phyloP scores from a whole-genome alignment of 768 basidiomycete genomes.

The Amanita rimosa region DNA sequence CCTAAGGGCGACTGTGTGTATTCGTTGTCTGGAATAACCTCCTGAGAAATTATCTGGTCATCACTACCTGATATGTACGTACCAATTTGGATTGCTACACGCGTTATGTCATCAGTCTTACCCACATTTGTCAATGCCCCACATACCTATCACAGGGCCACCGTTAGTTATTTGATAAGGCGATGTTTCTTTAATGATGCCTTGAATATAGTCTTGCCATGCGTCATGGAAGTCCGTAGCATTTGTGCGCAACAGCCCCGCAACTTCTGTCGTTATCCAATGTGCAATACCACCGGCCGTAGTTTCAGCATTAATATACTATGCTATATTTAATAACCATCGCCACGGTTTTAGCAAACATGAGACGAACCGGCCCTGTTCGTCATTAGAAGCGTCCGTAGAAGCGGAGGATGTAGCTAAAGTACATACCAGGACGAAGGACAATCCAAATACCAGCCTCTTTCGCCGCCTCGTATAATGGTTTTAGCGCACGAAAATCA shows the following conservation, averaged over 20 bases:
- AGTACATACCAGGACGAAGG: slow-evolving; percentile 54
- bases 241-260: slow-evolving; percentile 62
- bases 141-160: slow-evolving; percentile 64
- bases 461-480: slow-evolving; percentile 65
- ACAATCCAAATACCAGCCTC: slow-evolving; percentile 70
- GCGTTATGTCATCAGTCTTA: neutral
- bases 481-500: slow-evolving; percentile 56
- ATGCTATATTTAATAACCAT: neutral
- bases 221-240: slow-evolving; percentile 57
- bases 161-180: slow-evolving; percentile 62
- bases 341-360: neutral
- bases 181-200: slow-evolving; percentile 45
- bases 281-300: slow-evolving; percentile 63
- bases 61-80: neutral
- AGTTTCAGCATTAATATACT: slow-evolving; percentile 76
- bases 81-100: slow-evolving; percentile 20
- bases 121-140: neutral
- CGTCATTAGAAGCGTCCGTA: neutral
- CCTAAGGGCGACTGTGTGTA: slow-evolving; percentile 40
- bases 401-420: slow-evolving; percentile 4
- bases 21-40: slow-evolving; percentile 54
- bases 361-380: slow-evolving; percentile 3
- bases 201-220: slow-evolving; percentile 65
- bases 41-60: neutral
- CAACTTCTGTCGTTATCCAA: slow-evolving; percentile 62